Evolutionary conservation across 306 rosid species (phyloP).

Genomic region (Pachyrhizus erosus): DNA sequence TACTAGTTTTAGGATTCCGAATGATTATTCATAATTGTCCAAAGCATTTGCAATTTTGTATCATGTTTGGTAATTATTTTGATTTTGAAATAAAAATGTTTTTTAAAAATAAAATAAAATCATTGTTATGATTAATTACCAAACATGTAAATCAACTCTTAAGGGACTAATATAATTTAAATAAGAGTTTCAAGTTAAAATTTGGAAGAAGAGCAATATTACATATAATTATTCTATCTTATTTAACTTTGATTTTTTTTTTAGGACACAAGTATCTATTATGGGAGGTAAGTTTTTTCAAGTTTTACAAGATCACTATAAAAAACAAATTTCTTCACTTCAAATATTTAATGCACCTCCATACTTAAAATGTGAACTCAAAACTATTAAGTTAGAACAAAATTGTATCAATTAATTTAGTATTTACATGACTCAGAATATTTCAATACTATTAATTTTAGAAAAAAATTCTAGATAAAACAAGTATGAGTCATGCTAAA

Average conservation of each 20-base stretch:
- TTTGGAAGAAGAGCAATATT: background rate
- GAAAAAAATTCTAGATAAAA: background rate
- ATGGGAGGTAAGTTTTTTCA: too few relatives aligned
- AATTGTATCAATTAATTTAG: too few relatives aligned
- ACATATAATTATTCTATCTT: background rate
- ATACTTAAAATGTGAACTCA: too few relatives aligned
- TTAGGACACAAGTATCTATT: too few relatives aligned
- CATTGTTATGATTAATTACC: background rate
- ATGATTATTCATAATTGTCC: background rate
- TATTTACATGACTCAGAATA: too few relatives aligned
- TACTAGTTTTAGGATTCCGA: background rate
- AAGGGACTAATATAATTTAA: background rate
- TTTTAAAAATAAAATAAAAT: background rate
- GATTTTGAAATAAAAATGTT: background rate
- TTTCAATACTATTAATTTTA: background rate
- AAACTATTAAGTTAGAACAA: too few relatives aligned
- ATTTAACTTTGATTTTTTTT: background rate
- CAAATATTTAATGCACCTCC: too few relatives aligned
- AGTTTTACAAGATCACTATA: too few relatives aligned
- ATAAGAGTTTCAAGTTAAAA: background rate
- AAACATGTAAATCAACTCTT: background rate
- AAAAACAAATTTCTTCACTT: too few relatives aligned
- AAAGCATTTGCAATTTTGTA: background rate
- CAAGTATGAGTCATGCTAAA: background rate
- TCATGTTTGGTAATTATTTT: background rate